These are phyloP conservation scores for Amphicarpaea edgeworthii DNA, from an alignment of 306 rosid species.

Conservation along the genomic window DNA sequence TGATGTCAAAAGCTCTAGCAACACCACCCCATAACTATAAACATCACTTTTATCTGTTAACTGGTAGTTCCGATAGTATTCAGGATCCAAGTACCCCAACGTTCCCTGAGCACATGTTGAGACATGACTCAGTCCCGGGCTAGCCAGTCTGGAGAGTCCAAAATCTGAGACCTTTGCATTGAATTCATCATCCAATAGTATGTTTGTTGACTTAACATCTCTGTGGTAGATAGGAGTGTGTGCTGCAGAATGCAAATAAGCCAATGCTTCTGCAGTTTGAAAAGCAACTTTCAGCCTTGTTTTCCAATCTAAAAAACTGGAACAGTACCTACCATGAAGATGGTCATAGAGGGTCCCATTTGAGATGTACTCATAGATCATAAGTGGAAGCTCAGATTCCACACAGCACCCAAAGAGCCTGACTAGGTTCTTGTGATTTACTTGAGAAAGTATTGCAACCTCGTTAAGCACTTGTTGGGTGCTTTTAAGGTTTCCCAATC, in stretches of 20 bases:
- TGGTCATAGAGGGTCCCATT: conserved; percentile 94
- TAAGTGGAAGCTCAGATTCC: conserved; percentile 85
- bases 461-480: conserved; percentile 88
- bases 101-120: conserved; percentile 99
- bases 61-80: conserved; percentile 86
- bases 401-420: conserved; percentile 88
- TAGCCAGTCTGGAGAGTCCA: conserved; percentile 92
- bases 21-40: conserved; percentile 88
- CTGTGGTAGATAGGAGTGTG: conserved; percentile 93
- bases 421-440: conserved; percentile 88
- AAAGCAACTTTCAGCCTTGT: conserved; percentile 81
- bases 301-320: conserved; percentile 83
- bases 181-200: conserved; percentile 71
- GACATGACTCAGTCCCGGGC: conserved; percentile 87
- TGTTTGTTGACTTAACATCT: conserved; percentile 96
- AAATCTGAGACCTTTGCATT: conserved; percentile 90
- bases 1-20: conserved; percentile 89
- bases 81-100: conserved; percentile 92
- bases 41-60: conserved; percentile 97
- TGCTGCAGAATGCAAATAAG: conserved; percentile 84
- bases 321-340: conserved; percentile 68
- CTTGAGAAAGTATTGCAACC: conserved; percentile 92
- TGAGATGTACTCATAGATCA: conserved; percentile 92
- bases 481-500: conserved; percentile 90
- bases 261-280: conserved; percentile 92